Evolutionary conservation across 306 rosid genomes (phyloP), one percentile per base, ranked within the genome.

Genomic region (Lablab purpureus): DNA sequence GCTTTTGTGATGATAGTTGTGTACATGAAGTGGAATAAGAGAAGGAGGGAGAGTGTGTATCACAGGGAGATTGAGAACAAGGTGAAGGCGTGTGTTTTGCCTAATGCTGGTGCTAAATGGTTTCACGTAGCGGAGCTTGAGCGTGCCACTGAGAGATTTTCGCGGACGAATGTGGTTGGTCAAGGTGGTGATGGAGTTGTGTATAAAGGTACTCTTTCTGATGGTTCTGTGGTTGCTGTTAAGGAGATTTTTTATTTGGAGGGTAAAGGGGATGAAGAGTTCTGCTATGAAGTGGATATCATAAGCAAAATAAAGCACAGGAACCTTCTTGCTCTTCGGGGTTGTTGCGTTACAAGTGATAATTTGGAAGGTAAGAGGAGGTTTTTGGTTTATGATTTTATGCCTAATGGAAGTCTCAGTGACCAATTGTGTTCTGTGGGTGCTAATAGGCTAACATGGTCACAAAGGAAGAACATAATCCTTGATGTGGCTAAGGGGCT

Each of bases 401-500:
- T 93, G 98, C 74, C 91, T 3, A 93, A 91, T 77, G 93, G 93
- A 0, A 91, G 77, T 55, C 72, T 94, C 2, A 72, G 93, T 54
- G 87, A 90, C 40, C 93, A 88, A 63, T 75, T 93, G 83, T 86
- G 80, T 43, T 2, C 28, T 41, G 45, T 25, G 34, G 86, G 75
- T 2, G 66, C 91, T 25, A 67, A 67, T 12, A 84, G 36, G 76
- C 74, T 91, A 21, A 87, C 90, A 21, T 94, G 97, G 98, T 96
- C 96, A 34, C 92, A 90, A 59, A 84, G 98, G 2, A 91, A 89
- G 86, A 89, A 65, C 49, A 89, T 94, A 41, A 82, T 94, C 4
- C 81, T 94, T 40, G 98, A 93, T 71, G 92, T 94, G 62, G 98
- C 98, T 9, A 94, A 81, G 71, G 98, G 98, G 85, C 74, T 94